Base-by-base conservation (phyloP, 495 filamentous ascomycete genomes). In the Hapsidospora chrysogenum region DNA sequence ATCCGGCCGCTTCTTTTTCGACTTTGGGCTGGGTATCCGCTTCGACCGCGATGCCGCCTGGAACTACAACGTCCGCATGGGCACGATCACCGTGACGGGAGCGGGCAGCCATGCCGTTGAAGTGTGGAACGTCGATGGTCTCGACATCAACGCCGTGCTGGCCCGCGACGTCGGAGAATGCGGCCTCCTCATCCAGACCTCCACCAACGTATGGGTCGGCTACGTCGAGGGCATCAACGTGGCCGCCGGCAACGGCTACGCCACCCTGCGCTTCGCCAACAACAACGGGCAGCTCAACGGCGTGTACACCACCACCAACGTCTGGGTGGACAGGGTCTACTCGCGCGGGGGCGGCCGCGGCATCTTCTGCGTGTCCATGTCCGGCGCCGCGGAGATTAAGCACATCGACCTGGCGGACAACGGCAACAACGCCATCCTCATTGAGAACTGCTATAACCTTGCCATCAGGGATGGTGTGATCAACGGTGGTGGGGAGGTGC, bases 391-490 rank as follows among this genome's bases (percentile, higher is more conserved):
- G 2, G 48, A 47, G 1, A 64, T 64, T 25, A 34, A 42, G 17
- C 33, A 33, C 26, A 41, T 61, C 18, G 59, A 63, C 38, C 45
- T 64, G 17, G 45, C 56, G 6, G 42, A 43, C 40, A 64, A 63
- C 39, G 61, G 57, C 7, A 63, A 63, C 39, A 64, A 64, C 26
- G 56, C 61, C 20, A 55, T 64, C 17, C 49, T 64, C 29, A 57
- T 64, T 19, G 61, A 64, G 47, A 64, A 64, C 38, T 63, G 61
- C 48, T 64, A 64, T 40, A 59, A 59, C 23, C 29, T 64, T 6
- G 36, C 34, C 1, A 64, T 64, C 43, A 39, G 38, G 4, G 42
- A 53, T 10, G 61, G 61, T 0, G 61, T 46, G 2, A 55, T 64
- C 29, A 43, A 49, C 3, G 61, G 61, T 2, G 61, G 61, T 1